These are phyloP conservation scores for Diplodia scrobiculata DNA, from an alignment of 2,329 filamentous ascomycete genomes.

Conservation along the genomic window DNA sequence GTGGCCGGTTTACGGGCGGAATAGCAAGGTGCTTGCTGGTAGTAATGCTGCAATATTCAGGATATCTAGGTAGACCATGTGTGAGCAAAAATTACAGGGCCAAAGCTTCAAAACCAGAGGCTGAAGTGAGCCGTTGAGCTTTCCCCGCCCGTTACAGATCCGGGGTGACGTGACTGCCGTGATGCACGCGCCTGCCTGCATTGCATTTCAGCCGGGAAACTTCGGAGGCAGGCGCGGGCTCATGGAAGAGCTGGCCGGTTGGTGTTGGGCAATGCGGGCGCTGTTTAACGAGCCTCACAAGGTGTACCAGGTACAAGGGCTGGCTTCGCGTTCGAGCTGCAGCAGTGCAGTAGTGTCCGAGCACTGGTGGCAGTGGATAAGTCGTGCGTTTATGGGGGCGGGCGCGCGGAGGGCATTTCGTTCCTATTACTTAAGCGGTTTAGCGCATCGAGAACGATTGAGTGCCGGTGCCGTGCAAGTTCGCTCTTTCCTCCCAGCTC, in stretches of 20 bases:
- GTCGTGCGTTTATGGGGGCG: background rate
- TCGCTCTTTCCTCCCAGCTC: constrained; percentile 31
- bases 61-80: no score
- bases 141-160: background rate
- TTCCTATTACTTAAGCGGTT: background rate
- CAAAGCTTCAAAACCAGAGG: background rate
- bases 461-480: background rate
- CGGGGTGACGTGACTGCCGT: background rate
- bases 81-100: no score
- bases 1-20: no score
- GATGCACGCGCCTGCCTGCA: background rate
- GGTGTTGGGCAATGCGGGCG: background rate
- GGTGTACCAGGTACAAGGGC: background rate
- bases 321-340: background rate
- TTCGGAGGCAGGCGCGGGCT: background rate
- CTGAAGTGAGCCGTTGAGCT: background rate
- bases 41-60: no score
- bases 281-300: background rate
- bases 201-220: background rate
- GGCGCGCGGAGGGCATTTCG: background rate
- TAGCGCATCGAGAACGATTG: background rate
- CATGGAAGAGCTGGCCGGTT: background rate
- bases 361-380: background rate
- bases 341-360: background rate
- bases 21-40: no score